These are phyloP conservation scores for Blastobotrys buckinghamii DNA, from an alignment of 1,139 yeast species.

Conservation along the genomic window DNA sequence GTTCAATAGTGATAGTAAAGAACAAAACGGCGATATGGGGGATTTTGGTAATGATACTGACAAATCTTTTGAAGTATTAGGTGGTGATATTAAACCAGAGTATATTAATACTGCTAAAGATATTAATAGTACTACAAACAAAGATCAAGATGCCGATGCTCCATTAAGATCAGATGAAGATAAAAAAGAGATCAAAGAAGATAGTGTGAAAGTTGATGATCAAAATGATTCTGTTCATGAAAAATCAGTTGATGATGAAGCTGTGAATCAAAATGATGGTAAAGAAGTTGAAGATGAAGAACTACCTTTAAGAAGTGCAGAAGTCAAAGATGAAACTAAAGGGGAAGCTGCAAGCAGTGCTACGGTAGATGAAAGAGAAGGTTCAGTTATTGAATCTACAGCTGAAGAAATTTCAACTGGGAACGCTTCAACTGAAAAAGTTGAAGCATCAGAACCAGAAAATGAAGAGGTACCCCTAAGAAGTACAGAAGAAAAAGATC, in stretches of 20 bases:
- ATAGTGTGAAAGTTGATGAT: neutral
- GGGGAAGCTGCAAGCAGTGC: neutral
- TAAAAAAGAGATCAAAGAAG: slow-evolving; percentile 18
- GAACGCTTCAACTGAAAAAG: too few relatives aligned
- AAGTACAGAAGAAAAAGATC: neutral
- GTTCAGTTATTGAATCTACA: neutral
- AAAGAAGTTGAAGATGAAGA: neutral
- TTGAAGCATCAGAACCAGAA: neutral
- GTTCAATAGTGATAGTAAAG: too few relatives aligned
- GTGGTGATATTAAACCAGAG: neutral
- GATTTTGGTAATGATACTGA: neutral
- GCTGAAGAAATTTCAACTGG: too few relatives aligned
- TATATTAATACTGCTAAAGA: neutral
- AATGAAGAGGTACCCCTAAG: neutral
- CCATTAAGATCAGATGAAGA: slow-evolving; percentile 8
- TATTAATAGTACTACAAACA: neutral
- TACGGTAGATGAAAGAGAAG: neutral
- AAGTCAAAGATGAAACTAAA: slow-evolving; percentile 16
- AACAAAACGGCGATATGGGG: neutral
- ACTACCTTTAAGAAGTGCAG: neutral
- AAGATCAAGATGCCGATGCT: neutral
- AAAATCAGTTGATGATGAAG: neutral
- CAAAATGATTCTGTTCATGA: neutral
- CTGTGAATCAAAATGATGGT: neutral
- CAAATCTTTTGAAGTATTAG: neutral